Evolutionary conservation across 2,329 filamentous ascomycete genomes (phyloP).

Genomic region (Paecilomyces fulvus): DNA sequence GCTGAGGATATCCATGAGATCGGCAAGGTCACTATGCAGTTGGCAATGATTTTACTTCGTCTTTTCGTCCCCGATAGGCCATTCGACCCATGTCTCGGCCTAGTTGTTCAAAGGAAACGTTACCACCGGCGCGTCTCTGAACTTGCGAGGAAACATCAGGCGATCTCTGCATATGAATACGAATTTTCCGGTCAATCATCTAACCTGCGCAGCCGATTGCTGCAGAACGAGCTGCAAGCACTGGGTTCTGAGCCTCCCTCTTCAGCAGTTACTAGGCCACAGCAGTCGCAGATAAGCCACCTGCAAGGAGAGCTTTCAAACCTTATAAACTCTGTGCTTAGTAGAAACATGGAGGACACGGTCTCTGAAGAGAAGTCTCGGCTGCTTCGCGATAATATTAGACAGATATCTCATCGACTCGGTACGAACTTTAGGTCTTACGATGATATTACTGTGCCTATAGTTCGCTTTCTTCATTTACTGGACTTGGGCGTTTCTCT

Average conservation of each 20-base stretch:
- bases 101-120: conserved; percentile 55
- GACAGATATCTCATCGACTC: conserved; percentile 62
- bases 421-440: conserved; percentile 65
- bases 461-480: conserved; percentile 70
- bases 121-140: conserved; percentile 49
- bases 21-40: conserved; percentile 63
- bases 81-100: conserved; percentile 66
- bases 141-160: conserved; percentile 50
- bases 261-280: conserved; percentile 63
- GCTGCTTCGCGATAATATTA: conserved; percentile 49
- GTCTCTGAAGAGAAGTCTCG: conserved; percentile 24
- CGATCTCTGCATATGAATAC: conserved; percentile 57
- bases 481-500: conserved; percentile 68
- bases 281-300: conserved; percentile 56
- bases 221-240: conserved; percentile 53
- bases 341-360: conserved; percentile 26
- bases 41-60: conserved; percentile 64
- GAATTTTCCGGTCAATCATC: conserved; percentile 59
- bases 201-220: conserved; percentile 56
- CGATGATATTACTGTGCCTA: conserved; percentile 72
- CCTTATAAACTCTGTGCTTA: conserved; percentile 57
- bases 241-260: conserved; percentile 60
- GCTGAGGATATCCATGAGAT: conserved; percentile 25
- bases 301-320: conserved; percentile 80
- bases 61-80: conserved; percentile 80